Evolutionary conservation across 176 grass and related monocot species (phyloP), one percentile per base, ranked within the genome.

Genomic region (Cocos nucifera): DNA sequence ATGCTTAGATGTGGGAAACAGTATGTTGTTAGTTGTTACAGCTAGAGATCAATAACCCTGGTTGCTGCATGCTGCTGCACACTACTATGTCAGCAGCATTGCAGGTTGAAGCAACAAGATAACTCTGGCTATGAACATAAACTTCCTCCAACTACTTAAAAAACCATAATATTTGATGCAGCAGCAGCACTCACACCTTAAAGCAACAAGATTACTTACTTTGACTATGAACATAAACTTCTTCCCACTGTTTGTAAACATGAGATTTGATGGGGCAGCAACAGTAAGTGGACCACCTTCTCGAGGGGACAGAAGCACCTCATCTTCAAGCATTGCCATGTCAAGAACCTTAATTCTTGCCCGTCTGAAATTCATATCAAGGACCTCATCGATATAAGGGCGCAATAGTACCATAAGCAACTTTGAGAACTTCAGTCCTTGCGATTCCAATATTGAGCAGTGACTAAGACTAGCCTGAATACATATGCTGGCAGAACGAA

Each of bases 301-400:
- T 75, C 76, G 86, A 89, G 71, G 64, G 50, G 39, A 75, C 9
- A 69, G 59, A 73, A 65, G 68, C 44, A 68, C 58, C 54, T 59
- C 53, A 84, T 87, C 81, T 61, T 82, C 83, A 62, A 78, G 69
- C 61, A 66, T 97, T 67, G 75, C 78, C 60, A 78, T 77, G 74
- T 91, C 93, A 60, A 80, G 56, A 75, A 88, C 63, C 66, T 75
- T 82, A 72, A 84, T 85, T 67, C 78, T 85, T 27, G 86, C 70
- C 66, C 81, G 86, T 82, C 84, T 88, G 64, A 97, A 91, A 83
- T 97, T 97, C 63, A 91, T 65, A 56, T 97, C 87, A 79, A 97
- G 64, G 69, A 97, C 79, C 62, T 97, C 93, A 69, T 97, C 84
- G 17, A 97, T 66, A 75, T 91, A 80, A 72, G 92, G 92, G 18